Base-by-base conservation (phyloP, 192 early-diverging fungal genomes). In the Backusella luteola region DNA sequence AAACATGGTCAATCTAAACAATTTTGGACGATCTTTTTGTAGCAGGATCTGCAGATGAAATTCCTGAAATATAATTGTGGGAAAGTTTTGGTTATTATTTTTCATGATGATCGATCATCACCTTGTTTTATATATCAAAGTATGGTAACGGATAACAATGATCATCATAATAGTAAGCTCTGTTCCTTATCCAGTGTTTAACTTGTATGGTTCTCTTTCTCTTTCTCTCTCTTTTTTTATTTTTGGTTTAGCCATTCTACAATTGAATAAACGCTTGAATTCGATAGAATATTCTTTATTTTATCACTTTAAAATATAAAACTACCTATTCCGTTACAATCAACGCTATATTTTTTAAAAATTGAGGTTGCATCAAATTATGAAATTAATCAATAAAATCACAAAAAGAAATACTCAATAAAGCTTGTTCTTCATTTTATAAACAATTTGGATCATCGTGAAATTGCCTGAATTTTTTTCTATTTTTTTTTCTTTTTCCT, bases 11-110 rank as follows among this genome's bases (percentile, higher is more conserved):
- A 59, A 59, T 59, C 53, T 26, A 59, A 59, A 23, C 53, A 59
- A 21, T 59, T 59, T 59, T 59, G 53, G 53, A 59, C 53, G 53
- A 59, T 59, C 53, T 59, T 63, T 63, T 59, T 59, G 8, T 59
- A 26, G 46, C 17, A 49, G 19, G 46, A 49, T 49, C 46, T 49
- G 46, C 46, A 49, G 46, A n/a, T 49, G 46, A 49, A 49, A 49
- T 49, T 49, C 46, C 46, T 49, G 46, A 49, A 49, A 49, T 49
- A n/a, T 49, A 49, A 49, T 49, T 49, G 19, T 49, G 46, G 46
- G 46, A 49, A 49, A 49, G 19, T 49, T 49, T n/a, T 49, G 19
- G 1, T 49, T 49, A n/a, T 49, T n/a, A 17, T 44, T 49, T 49
- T 19, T 49, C n/a, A n/a, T 49, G 15, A 49, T 49, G 46, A 49